These are phyloP conservation scores for Pythium folliculosum DNA, from an alignment of 352 stramenopile species.

Conservation along the genomic window DNA sequence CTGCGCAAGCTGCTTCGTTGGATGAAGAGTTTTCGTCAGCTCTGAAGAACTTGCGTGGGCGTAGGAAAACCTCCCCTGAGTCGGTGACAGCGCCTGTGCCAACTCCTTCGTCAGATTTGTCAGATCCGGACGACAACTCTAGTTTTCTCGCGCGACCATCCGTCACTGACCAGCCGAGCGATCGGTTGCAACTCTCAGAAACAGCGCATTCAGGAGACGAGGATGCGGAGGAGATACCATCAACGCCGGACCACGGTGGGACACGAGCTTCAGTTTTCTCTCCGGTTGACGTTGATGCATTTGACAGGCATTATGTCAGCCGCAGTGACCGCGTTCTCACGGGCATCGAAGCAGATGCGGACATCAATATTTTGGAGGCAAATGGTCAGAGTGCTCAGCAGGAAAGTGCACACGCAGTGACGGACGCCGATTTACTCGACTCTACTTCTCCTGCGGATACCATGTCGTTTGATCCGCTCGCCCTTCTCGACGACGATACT, in stretches of 20 bases:
- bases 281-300: not conserved
- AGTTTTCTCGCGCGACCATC: not conserved
- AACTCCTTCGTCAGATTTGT: not conserved
- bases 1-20: slow-evolving; percentile 6
- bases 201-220: not conserved
- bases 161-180: not conserved
- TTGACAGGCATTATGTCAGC: not conserved
- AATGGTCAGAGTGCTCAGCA: not conserved
- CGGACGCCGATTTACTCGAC: not conserved
- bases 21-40: slow-evolving; percentile 35
- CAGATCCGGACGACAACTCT: not conserved
- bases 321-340: not conserved
- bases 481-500: slow-evolving; percentile 15
- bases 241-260: not conserved
- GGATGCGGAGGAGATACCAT: not conserved
- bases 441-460: not conserved
- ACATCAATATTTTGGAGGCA: not conserved
- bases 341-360: not conserved
- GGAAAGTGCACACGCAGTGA: not conserved
- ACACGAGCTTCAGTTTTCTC: not conserved
- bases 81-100: not conserved
- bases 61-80: not conserved
- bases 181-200: not conserved
- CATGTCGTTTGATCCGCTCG: slow-evolving; percentile 14
- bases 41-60: slow-evolving; percentile 20